These are phyloP conservation scores for Mycena latifolia DNA, from an alignment of 768 basidiomycete species.

Conservation along the genomic window DNA sequence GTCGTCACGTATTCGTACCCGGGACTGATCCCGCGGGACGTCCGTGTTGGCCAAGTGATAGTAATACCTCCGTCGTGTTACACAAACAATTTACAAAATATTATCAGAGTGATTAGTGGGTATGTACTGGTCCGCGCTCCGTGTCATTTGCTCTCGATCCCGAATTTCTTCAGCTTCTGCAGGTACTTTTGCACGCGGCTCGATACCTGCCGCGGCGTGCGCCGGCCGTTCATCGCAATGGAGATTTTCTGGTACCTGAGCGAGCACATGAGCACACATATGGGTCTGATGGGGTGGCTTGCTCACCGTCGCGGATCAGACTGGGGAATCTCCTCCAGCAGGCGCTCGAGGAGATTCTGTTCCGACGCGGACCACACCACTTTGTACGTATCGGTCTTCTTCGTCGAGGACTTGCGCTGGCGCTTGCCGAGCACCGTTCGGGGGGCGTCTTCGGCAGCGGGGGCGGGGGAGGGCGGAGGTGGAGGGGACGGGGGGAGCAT, in stretches of 20 bases:
- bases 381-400: constrained; percentile 83
- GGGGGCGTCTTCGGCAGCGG: background rate
- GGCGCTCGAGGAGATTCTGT: constrained; percentile 80
- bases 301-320: constrained; percentile 76
- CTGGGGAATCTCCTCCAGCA: constrained; percentile 82
- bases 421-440: constrained; percentile 32
- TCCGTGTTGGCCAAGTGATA: too few relatives aligned
- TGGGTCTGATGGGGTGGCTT: constrained; percentile 24
- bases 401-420: constrained; percentile 8
- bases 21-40: too few relatives aligned
- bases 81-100: too few relatives aligned
- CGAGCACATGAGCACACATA: background rate
- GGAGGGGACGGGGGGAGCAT: background rate
- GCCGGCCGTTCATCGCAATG: constrained; percentile 79
- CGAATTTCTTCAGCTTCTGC: constrained; percentile 84
- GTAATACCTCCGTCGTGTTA: too few relatives aligned
- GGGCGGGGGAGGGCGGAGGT: too few relatives aligned
- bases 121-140: too few relatives aligned
- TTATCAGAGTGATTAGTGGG: too few relatives aligned
- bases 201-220: constrained; percentile 89
- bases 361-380: constrained; percentile 83
- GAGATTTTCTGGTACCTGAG: constrained; percentile 86
- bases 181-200: constrained; percentile 92
- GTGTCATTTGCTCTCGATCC: constrained; percentile 46
- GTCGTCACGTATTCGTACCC: too few relatives aligned